Conservation (phyloP, 1,284 basidiomycete genomes). For the Vanrija humicola region DNA sequence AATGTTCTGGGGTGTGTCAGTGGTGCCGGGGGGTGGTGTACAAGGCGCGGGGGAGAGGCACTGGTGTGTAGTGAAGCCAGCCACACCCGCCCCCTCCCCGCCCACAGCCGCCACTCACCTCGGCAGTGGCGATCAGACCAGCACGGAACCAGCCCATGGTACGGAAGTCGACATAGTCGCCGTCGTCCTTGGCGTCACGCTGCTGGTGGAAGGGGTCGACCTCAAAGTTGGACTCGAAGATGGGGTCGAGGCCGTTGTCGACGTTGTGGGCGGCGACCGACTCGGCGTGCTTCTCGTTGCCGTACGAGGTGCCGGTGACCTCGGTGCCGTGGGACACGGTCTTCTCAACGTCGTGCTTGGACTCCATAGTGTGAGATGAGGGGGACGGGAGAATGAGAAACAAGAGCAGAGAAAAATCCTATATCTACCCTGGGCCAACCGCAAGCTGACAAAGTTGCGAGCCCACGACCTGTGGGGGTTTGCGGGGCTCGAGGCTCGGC, state of each 20-base stretch:
- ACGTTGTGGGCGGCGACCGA: no score
- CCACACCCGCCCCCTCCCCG: not conserved
- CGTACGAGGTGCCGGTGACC: no score
- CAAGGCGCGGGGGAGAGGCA: not conserved
- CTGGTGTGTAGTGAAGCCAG: not conserved
- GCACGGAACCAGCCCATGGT: conserved; percentile 43
- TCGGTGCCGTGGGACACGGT: no score
- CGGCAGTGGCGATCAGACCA: conserved; percentile 37
- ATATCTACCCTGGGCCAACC: no score
- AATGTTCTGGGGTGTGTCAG: conserved; percentile 24
- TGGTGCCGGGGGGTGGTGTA: not conserved
- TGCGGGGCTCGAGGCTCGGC: no score
- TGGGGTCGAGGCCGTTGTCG: not conserved
- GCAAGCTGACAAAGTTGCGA: no score
- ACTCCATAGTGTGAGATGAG: no score
- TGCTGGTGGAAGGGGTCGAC: conserved; percentile 33
- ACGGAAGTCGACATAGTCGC: conserved; percentile 39
- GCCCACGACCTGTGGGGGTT: no score
- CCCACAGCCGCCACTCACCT: conserved; percentile 20
- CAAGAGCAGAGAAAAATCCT: no score
- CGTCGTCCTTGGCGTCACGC: conserved; percentile 22
- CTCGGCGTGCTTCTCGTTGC: no score
- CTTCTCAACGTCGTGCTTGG: no score
- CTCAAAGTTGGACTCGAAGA: conserved; percentile 19
- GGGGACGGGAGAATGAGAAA: no score